Conservation (phyloP, 2,329 filamentous ascomycete species). For the Biscogniauxia mediterranea region DNA sequence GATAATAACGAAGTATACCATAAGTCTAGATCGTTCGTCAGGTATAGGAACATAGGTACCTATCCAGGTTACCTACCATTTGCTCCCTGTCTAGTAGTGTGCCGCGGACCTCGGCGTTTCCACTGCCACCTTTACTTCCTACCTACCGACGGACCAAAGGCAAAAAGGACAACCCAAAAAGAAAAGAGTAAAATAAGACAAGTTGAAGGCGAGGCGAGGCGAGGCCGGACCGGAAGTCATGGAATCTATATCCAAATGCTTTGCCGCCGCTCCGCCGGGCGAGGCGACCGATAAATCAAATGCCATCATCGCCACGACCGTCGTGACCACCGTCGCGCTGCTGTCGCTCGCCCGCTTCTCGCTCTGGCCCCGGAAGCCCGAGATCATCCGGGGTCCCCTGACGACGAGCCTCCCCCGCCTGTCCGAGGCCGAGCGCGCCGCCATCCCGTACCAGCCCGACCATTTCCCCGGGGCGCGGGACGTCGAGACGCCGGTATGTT, state of each 20-base stretch:
- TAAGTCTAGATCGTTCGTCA: too few species aligned
- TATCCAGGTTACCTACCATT: too few species aligned
- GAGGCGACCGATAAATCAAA: conserved; percentile 26
- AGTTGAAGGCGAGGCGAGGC: background rate
- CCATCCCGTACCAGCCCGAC: conserved; percentile 61
- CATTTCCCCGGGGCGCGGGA: conserved; percentile 71
- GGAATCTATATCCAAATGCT: conserved; percentile 29
- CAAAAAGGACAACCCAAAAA: too few species aligned
- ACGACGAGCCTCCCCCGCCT: conserved; percentile 39
- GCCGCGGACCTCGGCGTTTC: too few species aligned
- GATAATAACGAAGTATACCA: too few species aligned
- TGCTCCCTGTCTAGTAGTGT: too few species aligned
- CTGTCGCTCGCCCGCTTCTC: conserved; percentile 34
- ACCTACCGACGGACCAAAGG: too few species aligned
- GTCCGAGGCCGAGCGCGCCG: conserved; percentile 36
- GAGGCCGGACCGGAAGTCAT: conserved; percentile 17
- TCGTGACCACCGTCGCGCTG: conserved; percentile 41
- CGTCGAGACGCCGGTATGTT: conserved; percentile 61
- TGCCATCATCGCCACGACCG: conserved; percentile 39
- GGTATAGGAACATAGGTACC: too few species aligned
- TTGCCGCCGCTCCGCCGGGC: conserved; percentile 16
- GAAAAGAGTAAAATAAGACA: too few species aligned
- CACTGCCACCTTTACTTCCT: too few species aligned
- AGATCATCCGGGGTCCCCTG: conserved; percentile 45
- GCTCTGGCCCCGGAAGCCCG: conserved; percentile 41